Conservation (phyloP, 208 protist genomes). For the Crithidia mellificae region DNA sequence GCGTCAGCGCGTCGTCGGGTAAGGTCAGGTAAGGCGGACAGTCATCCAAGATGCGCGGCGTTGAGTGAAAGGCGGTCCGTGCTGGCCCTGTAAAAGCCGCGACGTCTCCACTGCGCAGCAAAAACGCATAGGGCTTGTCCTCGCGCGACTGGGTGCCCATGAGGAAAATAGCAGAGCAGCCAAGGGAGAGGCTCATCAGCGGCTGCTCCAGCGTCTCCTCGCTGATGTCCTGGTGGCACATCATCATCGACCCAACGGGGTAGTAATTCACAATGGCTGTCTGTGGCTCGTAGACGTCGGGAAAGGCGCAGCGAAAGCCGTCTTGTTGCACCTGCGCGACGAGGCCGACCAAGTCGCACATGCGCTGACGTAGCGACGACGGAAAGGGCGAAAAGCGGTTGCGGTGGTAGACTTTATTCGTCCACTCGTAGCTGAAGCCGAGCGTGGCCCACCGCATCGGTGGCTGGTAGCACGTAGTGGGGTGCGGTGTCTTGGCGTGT, state of each 20-base stretch:
- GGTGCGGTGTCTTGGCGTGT: constrained; percentile 55
- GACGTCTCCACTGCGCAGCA: constrained; percentile 81
- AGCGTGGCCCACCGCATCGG: constrained; percentile 89
- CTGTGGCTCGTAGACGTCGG: constrained; percentile 75
- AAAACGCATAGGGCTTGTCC: constrained; percentile 72
- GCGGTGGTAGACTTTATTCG: constrained; percentile 69
- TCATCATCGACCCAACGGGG: constrained; percentile 85
- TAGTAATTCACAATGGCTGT: constrained; percentile 92
- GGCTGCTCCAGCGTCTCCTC: constrained; percentile 77
- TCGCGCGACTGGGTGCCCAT: constrained; percentile 79
- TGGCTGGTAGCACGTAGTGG: constrained; percentile 72
- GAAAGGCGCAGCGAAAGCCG: constrained; percentile 25
- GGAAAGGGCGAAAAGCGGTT: constrained; percentile 68
- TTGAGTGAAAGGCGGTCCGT: constrained; percentile 69
- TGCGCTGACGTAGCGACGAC: constrained; percentile 34
- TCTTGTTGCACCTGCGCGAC: constrained; percentile 49
- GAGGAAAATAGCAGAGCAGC: constrained; percentile 82
- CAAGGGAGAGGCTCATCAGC: constrained; percentile 77
- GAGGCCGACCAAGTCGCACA: constrained; percentile 44
- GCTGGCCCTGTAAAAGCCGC: constrained; percentile 71
- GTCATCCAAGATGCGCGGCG: constrained; percentile 85
- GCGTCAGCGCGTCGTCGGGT: constrained; percentile 36
- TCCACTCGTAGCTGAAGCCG: constrained; percentile 91
- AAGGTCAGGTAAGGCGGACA: constrained; percentile 69
- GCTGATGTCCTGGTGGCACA: constrained; percentile 90